phyloP scores from a whole-genome alignment of 768 basidiomycete species.

The Punctularia strigosozonata region DNA sequence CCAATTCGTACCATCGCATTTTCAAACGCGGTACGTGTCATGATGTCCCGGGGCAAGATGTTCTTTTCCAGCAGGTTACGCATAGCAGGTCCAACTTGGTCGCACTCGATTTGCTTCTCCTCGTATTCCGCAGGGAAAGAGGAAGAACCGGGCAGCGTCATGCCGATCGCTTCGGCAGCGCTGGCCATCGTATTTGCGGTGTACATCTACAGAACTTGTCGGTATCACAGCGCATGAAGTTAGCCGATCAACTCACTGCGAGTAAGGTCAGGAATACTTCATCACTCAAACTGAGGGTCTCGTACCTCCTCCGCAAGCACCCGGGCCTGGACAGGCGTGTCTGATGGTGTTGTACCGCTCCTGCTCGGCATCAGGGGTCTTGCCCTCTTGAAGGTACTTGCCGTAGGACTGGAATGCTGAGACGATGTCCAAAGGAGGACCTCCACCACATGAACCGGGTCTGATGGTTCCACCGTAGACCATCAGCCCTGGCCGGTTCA shows the following conservation, averaged over 20 bases:
- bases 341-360: constrained; percentile 81
- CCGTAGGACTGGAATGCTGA: constrained; percentile 98
- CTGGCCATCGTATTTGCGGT: constrained; percentile 98
- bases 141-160: constrained; percentile 94
- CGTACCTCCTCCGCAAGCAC: constrained; percentile 94
- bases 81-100: constrained; percentile 73
- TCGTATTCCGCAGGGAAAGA: constrained; percentile 89
- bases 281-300: constrained; percentile 1
- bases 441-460: constrained; percentile 82
- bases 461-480: constrained; percentile 95
- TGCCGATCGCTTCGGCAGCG: constrained; percentile 88
- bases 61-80: constrained; percentile 80
- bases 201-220: constrained; percentile 64
- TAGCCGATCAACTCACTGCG: background rate
- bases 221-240: background rate
- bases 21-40: constrained; percentile 94
- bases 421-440: constrained; percentile 86
- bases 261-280: too few species aligned
- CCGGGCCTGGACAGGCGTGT: constrained; percentile 93
- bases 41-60: constrained; percentile 89
- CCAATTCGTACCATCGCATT: constrained; percentile 73
- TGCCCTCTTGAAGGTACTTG: constrained; percentile 84
- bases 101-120: constrained; percentile 83
- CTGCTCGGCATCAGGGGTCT: constrained; percentile 71
- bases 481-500: constrained; percentile 96